Percentiles rank a stretch among this genome's conserved stretches.
Evolutionary conservation across 2,329 filamentous ascomycete genomes (phyloP).

Genomic region (Clonostachys solani): DNA sequence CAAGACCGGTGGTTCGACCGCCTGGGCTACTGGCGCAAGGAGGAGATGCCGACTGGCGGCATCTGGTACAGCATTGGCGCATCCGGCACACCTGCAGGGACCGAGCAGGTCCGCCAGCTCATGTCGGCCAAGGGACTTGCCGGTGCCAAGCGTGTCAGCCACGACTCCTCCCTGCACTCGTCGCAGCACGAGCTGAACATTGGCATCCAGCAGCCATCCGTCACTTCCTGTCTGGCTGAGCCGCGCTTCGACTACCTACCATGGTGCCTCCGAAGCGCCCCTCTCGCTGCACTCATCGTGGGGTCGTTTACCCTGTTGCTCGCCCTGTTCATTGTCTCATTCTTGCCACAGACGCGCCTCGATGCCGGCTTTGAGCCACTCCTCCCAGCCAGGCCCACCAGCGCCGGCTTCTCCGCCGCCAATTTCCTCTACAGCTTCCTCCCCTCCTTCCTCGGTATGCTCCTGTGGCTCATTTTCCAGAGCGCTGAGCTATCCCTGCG

Average conservation of each 20-base stretch:
- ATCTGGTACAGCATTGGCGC: conserved; percentile 76
- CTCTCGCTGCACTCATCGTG: conserved; percentile 46
- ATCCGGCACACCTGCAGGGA: conserved; percentile 28
- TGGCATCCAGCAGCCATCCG: conserved; percentile 3
- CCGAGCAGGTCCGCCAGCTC: conserved; percentile 13
- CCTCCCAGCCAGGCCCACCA: conserved; percentile 55
- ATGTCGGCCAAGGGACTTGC: conserved; percentile 1
- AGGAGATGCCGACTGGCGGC: conserved; percentile 55
- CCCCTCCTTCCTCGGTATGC: conserved; percentile 62
- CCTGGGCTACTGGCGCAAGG: conserved; percentile 82
- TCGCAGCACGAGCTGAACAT: conserved; percentile 13
- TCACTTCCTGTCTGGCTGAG: conserved; percentile 7
- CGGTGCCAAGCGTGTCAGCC: conserved; percentile 17
- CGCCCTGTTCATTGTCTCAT: conserved; percentile 74
- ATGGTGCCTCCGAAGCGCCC: conserved; percentile 66
- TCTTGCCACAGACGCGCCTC: conserved; percentile 64
- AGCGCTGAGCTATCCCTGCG: conserved; percentile 63
- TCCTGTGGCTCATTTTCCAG: conserved; percentile 64
- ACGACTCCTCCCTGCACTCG: conserved; percentile 22
- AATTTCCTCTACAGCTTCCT: conserved; percentile 85
- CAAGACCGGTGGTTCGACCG: conserved; percentile 58
- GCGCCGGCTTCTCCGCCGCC: conserved; percentile 71
- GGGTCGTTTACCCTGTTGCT: conserved; percentile 57
- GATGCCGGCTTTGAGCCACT: conserved; percentile 67
- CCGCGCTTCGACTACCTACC: conserved; percentile 61